phyloP scores from a whole-genome alignment of 2,329 filamentous ascomycete genomes.

The Lasiodiplodia theobromae region DNA sequence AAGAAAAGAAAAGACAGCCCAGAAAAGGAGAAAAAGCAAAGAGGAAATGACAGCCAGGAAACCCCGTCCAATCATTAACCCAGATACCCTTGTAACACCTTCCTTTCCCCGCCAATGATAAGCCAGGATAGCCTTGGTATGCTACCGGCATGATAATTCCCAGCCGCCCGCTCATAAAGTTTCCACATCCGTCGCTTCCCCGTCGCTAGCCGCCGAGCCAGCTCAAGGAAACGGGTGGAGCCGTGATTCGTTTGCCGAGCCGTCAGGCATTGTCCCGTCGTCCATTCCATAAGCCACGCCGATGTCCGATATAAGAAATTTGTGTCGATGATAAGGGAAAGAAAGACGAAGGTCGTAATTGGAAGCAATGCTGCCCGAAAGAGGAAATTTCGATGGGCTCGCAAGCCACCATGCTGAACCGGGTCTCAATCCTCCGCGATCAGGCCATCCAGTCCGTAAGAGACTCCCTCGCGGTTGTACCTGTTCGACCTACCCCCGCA shows the following conservation, averaged over 20 bases:
- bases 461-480: neutral
- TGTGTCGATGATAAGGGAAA: neutral
- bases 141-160: neutral
- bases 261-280: no score
- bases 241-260: neutral
- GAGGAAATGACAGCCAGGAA: neutral
- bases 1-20: neutral
- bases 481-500: neutral
- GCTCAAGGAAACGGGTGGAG: neutral
- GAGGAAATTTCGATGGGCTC: neutral
- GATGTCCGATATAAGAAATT: neutral
- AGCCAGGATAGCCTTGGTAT: neutral
- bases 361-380: neutral
- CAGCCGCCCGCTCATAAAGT: neutral
- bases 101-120: neutral
- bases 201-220: neutral
- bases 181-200: neutral
- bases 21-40: neutral
- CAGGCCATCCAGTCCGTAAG: neutral
- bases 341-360: neutral
- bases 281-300: no score
- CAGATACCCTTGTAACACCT: neutral
- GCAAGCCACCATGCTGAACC: neutral
- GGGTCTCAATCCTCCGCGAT: slow-evolving; percentile 1
- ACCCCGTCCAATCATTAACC: neutral